Evolutionary conservation across 2,329 filamentous ascomycete genomes (phyloP).

Genomic region (Aspergillus hortae): DNA sequence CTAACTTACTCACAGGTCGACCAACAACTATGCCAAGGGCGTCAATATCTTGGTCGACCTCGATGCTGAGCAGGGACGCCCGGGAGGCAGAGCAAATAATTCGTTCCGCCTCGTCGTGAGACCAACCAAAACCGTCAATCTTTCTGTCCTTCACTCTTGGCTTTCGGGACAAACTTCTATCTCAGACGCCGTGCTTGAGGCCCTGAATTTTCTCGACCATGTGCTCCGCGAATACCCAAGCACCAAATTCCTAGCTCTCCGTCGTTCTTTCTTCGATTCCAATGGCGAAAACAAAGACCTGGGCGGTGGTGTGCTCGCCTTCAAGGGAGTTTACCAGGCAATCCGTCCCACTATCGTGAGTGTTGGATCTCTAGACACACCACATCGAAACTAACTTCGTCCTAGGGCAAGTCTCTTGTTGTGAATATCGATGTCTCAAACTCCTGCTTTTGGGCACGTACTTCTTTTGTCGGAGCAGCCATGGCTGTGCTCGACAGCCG

Average conservation of each 20-base stretch:
- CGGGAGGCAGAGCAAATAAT: slow-evolving; percentile 41
- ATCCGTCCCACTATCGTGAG: slow-evolving; percentile 68
- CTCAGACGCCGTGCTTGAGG: slow-evolving; percentile 67
- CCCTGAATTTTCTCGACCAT: slow-evolving; percentile 81
- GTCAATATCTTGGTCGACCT: slow-evolving; percentile 65
- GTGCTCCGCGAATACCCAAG: slow-evolving; percentile 77
- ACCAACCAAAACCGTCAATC: slow-evolving; percentile 64
- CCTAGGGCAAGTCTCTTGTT: slow-evolving; percentile 61
- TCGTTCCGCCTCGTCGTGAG: slow-evolving; percentile 60
- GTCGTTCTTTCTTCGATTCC: slow-evolving; percentile 74
- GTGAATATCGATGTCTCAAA: slow-evolving; percentile 92
- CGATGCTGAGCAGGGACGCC: slow-evolving; percentile 59
- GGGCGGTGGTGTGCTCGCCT: slow-evolving; percentile 67
- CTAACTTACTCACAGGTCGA: slow-evolving; percentile 32
- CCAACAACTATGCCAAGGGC: slow-evolving; percentile 39
- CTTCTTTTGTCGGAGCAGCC: slow-evolving; percentile 33
- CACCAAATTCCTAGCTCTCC: slow-evolving; percentile 64
- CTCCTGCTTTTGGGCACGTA: slow-evolving; percentile 73
- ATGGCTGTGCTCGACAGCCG: slow-evolving; percentile 29
- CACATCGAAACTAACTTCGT: slow-evolving; percentile 18
- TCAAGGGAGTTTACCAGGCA: slow-evolving; percentile 86
- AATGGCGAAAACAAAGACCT: slow-evolving; percentile 52
- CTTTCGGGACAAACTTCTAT: slow-evolving; percentile 58
- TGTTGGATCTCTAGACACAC: not conserved
- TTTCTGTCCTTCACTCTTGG: slow-evolving; percentile 65